A percentile compares a stretch with the other conserved stretches of the same genome.
phyloP scores from a whole-genome alignment of 2,329 filamentous ascomycete species.

The Microcyclospora tardicrescens region DNA sequence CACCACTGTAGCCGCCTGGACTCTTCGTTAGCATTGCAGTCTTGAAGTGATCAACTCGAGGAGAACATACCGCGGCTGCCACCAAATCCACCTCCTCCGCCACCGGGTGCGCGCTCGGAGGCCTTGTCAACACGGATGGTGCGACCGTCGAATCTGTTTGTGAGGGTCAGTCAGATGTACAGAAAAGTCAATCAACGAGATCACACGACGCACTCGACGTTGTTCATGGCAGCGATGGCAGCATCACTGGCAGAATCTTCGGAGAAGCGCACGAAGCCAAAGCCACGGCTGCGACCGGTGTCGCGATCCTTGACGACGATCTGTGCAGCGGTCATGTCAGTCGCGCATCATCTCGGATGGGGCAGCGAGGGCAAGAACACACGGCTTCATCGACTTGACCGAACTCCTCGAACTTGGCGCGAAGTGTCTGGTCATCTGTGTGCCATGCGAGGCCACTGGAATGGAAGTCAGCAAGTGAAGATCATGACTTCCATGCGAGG shows the following conservation, averaged over 20 bases:
- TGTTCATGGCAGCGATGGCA: conserved; percentile 72
- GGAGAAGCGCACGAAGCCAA: conserved; percentile 87
- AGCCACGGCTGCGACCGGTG: conserved; percentile 90
- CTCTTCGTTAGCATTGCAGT: too few relatives aligned
- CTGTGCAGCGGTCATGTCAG: conserved; percentile 35
- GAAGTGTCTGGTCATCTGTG: conserved; percentile 78
- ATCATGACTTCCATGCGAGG: conserved; percentile 6
- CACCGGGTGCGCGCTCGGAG: conserved; percentile 60
- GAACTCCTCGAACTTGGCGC: conserved; percentile 85
- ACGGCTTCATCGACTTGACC: conserved; percentile 90
- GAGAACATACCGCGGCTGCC: conserved; percentile 22
- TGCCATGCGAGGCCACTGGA: conserved; percentile 92
- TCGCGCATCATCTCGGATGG: background rate
- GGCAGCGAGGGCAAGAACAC: conserved; percentile 33
- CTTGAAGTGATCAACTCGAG: background rate
- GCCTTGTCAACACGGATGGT: conserved; percentile 93
- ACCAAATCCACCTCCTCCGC: conserved; percentile 35
- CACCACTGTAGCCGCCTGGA: conserved; percentile 19
- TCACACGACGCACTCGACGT: conserved; percentile 60
- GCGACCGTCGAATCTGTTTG: conserved; percentile 73
- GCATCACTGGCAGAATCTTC: conserved; percentile 63
- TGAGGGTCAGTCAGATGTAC: background rate
- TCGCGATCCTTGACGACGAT: conserved; percentile 97
- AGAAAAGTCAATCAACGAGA: background rate
- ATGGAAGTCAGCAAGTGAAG: conserved; percentile 2